Evolutionary conservation across 179 eudicot genomes (phyloP).

Genomic region (Silene coronaria): DNA sequence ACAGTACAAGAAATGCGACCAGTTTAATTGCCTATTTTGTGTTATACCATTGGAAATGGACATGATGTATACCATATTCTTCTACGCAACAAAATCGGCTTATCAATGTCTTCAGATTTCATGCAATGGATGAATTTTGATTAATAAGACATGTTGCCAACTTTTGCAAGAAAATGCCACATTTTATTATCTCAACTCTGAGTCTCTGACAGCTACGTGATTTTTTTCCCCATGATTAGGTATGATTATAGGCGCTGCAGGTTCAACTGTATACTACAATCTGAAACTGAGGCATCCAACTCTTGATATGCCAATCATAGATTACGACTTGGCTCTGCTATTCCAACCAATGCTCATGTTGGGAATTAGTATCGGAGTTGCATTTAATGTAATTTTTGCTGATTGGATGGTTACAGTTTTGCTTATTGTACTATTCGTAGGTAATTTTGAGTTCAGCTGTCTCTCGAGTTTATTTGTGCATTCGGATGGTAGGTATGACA

Average conservation of each 20-base stretch:
- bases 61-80: not conserved
- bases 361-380: slow-evolving; percentile 79
- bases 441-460: slow-evolving; percentile 28
- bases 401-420: slow-evolving; percentile 94
- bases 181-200: too few species aligned
- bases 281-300: slow-evolving; percentile 70
- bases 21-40: not conserved
- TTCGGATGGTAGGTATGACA: not conserved
- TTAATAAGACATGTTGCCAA: too few species aligned
- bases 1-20: too few species aligned
- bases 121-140: too few species aligned
- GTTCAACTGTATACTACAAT: slow-evolving; percentile 61
- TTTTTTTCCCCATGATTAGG: slow-evolving; percentile 39
- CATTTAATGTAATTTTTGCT: slow-evolving; percentile 77
- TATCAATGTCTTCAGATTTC: too few species aligned
- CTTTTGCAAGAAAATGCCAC: too few species aligned
- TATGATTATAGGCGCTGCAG: slow-evolving; percentile 85
- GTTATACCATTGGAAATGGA: too few species aligned
- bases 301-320: slow-evolving; percentile 67
- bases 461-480: not conserved
- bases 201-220: slow-evolving; percentile 4
- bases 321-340: slow-evolving; percentile 71
- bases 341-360: slow-evolving; percentile 85
- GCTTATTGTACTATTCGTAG: slow-evolving; percentile 63
- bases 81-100: too few species aligned